phyloP scores from a whole-genome alignment of 768 basidiomycete species.

The Infundibulicybe gibba region DNA sequence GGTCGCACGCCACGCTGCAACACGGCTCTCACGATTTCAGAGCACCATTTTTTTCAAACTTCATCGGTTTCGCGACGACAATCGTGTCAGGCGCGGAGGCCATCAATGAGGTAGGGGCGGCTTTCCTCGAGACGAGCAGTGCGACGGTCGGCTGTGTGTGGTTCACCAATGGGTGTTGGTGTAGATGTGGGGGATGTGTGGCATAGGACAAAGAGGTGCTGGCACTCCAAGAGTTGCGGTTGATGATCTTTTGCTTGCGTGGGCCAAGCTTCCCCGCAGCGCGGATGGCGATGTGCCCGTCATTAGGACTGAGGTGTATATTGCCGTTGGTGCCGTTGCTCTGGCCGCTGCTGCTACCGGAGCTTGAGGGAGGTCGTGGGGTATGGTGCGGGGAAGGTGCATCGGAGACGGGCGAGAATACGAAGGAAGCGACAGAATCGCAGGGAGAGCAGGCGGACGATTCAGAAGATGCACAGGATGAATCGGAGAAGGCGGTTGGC shows the following conservation, averaged over 20 bases:
- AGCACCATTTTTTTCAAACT: conserved; percentile 7
- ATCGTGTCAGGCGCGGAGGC: conserved; percentile 5
- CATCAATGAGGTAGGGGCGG: conserved; percentile 2
- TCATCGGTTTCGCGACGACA: conserved; percentile 10
- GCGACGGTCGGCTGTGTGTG: conserved; percentile 3
- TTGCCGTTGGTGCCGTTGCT: conserved; percentile 14
- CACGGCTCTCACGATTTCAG: not conserved
- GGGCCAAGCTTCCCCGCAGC: conserved; percentile 49
- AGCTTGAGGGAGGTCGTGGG: conserved; percentile 8
- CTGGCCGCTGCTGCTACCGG: conserved; percentile 14
- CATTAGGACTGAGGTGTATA: conserved; percentile 6
- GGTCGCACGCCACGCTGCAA: not conserved
- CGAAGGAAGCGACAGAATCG: conserved; percentile 21
- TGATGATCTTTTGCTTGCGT: conserved; percentile 40
- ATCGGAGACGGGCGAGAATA: conserved; percentile 26
- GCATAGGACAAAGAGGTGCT: conserved; percentile 6
- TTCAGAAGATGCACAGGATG: conserved; percentile 19
- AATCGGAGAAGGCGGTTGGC: conserved; percentile 19
- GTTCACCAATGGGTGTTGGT: not conserved
- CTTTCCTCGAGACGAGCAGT: conserved; percentile 4
- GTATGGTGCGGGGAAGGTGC: conserved; percentile 10
- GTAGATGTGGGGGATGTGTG: no score
- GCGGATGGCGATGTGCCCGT: conserved; percentile 41
- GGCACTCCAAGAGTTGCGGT: conserved; percentile 50
- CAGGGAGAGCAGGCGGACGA: conserved; percentile 21